Base-by-base conservation (phyloP, 2,329 filamentous ascomycete genomes). In the Neofusicoccum ribis region DNA sequence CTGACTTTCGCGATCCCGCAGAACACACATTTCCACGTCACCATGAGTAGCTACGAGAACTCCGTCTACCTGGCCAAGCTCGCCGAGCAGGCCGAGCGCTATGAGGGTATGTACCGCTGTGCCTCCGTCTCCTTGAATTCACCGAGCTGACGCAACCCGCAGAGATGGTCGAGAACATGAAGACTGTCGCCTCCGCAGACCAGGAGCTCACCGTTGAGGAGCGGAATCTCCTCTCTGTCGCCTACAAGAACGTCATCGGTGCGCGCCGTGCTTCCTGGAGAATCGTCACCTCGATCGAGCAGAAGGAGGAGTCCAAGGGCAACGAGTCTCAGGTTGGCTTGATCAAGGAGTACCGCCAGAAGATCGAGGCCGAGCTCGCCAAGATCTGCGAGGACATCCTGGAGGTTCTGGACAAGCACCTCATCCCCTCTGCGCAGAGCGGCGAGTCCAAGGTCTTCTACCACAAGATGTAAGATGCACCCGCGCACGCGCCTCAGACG, bases 361-460 rank as follows among this genome's bases (percentile, higher is more conserved):
- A 97, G 91, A 98, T 98, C 77, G 94, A 98, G 88, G 86, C 85
- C 76, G 94, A 98, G 86, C 90, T 98, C 75, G 94, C 95, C 88
- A 91, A 93, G 85, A 92, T 97, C 83, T 98, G 94, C 88, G 89
- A 97, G 85, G 94, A 98, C 85, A 92, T 97, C 73, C 90, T 98
- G 73, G 90, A 97, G 76, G 94, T 98, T 73, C 87, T 98, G 71
- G 93, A 97, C 80, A 86, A 97, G 77, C 89, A 89, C 79, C 86
- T 98, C 77, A 98, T 98, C 79, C 93, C 93, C 82, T 94, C 95
- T 83, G 94, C 94, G 78, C 91, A 95, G 83, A 91, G 92, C 72
- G 94, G 94, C 84, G 94, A 98, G 87, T 97, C 93, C 81, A 98
- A 97, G 89, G 94, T 98, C 80, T 98, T 98, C 84, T 98, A 98